phyloP scores from a whole-genome alignment of 1,139 yeast genomes.

The Hyphopichia khmerensis region DNA sequence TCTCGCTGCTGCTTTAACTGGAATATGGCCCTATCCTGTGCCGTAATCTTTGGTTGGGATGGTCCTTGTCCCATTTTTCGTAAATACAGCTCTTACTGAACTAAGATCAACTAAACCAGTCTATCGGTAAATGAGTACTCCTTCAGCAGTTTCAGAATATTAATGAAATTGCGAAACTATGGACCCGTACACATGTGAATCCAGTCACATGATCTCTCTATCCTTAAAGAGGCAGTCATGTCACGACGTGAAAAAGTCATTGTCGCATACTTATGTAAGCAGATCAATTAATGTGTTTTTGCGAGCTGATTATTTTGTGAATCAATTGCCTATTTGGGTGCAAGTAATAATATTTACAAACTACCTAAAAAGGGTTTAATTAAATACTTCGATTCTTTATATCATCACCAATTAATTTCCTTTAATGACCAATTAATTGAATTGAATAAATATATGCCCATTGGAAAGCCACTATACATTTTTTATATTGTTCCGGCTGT shows the following conservation, averaged over 20 bases:
- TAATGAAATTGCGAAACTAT: too few relatives aligned
- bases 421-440: not conserved
- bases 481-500: too few relatives aligned
- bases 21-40: slow-evolving; percentile 81
- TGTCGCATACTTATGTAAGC: too few relatives aligned
- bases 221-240: too few relatives aligned
- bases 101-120: too few relatives aligned
- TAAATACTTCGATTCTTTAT: not conserved
- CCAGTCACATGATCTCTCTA: too few relatives aligned
- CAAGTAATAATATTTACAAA: slow-evolving; percentile 3
- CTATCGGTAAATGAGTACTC: too few relatives aligned
- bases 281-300: too few relatives aligned
- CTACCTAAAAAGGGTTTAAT: slow-evolving; percentile 1
- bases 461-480: not conserved
- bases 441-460: not conserved
- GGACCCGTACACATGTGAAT: too few relatives aligned
- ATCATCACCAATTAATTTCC: not conserved
- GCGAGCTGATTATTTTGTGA: not conserved
- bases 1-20: slow-evolving; percentile 89
- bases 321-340: slow-evolving; percentile 1
- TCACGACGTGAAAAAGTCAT: too few relatives aligned
- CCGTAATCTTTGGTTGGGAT: slow-evolving; percentile 61
- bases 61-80: slow-evolving; percentile 45
- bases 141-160: too few relatives aligned
- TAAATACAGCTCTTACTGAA: too few relatives aligned